phyloP scores from a whole-genome alignment of 768 basidiomycete genomes.

The Gymnopilus junonius region DNA sequence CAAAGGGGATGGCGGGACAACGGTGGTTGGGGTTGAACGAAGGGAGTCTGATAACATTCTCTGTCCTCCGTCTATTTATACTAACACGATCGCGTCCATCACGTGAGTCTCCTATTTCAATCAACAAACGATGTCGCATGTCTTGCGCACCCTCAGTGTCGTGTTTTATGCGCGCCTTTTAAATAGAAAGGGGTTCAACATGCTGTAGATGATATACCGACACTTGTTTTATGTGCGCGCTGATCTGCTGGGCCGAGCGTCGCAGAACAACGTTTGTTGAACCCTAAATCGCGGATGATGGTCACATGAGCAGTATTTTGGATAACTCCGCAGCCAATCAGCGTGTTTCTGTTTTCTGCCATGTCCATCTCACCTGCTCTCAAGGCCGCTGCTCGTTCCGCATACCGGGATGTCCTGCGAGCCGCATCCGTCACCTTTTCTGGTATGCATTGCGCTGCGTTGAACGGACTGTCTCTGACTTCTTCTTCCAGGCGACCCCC shows the following conservation, averaged over 20 bases:
- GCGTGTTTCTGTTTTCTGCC: constrained; percentile 15
- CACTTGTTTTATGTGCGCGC: not conserved
- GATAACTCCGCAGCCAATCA: constrained; percentile 28
- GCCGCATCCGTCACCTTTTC: constrained; percentile 70
- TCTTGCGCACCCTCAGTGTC: not conserved
- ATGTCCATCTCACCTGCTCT: constrained; percentile 65
- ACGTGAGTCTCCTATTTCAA: constrained; percentile 41
- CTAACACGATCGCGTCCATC: constrained; percentile 47
- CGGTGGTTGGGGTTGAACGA: constrained; percentile 32
- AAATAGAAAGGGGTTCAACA: not conserved
- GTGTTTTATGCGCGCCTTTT: constrained; percentile 3
- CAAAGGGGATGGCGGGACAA: constrained; percentile 18
- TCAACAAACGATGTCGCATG: constrained; percentile 40
- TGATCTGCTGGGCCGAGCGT: constrained; percentile 7
- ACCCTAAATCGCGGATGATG: constrained; percentile 18
- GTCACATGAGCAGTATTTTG: constrained; percentile 27
- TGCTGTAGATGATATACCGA: not conserved
- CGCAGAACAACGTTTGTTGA: constrained; percentile 23
- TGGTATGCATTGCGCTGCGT: constrained; percentile 40
- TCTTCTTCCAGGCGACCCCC: constrained; percentile 52
- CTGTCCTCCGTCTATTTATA: constrained; percentile 46
- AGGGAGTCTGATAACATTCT: constrained; percentile 41
- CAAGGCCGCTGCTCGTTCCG: constrained; percentile 69
- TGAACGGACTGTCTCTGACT: not conserved
- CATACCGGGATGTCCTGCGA: constrained; percentile 73